Conservation (phyloP, 2,329 filamentous ascomycete genomes). For the Fusarium xylarioides region DNA sequence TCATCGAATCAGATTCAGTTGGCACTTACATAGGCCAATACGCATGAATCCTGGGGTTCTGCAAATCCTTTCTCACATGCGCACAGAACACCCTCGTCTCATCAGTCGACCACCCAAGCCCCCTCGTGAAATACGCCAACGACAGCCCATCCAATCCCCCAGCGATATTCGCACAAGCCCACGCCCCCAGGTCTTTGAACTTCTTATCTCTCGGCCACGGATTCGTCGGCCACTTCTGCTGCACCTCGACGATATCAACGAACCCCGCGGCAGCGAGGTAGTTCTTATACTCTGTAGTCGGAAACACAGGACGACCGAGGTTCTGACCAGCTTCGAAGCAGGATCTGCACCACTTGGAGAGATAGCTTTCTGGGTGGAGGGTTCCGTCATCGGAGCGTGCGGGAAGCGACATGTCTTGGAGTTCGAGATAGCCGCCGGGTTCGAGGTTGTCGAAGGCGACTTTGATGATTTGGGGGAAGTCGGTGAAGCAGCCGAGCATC, state of each 20-base stretch:
- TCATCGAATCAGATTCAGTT: rapidly evolving
- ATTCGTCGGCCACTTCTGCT: slow-evolving; percentile 27
- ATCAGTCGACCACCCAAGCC: slow-evolving; percentile 17
- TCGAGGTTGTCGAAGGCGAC: slow-evolving; percentile 11
- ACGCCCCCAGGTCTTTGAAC: slow-evolving; percentile 7
- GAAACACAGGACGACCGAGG: neutral
- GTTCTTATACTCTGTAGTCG: slow-evolving; percentile 8
- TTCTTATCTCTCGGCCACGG: slow-evolving; percentile 18
- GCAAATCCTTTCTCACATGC: slow-evolving; percentile 16
- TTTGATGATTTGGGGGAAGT: neutral
- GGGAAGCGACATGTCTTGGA: slow-evolving; percentile 23
- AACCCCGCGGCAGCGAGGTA: slow-evolving; percentile 19
- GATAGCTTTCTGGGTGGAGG: slow-evolving; percentile 4
- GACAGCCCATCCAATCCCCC: slow-evolving; percentile 40
- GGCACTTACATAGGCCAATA: slow-evolving; percentile 26
- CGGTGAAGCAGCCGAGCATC: neutral
- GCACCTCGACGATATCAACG: slow-evolving; percentile 8
- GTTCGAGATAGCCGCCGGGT: slow-evolving; percentile 24
- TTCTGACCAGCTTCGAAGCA: slow-evolving; percentile 2
- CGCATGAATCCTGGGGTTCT: slow-evolving; percentile 17
- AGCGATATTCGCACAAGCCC: slow-evolving; percentile 35
- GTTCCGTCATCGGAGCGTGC: slow-evolving; percentile 17
- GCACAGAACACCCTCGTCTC: slow-evolving; percentile 13
- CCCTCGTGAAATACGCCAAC: slow-evolving; percentile 42
- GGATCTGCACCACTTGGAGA: slow-evolving; percentile 25